Conservation (phyloP, 257 asterid genomes). For the Parsonsia alboflavescens region DNA sequence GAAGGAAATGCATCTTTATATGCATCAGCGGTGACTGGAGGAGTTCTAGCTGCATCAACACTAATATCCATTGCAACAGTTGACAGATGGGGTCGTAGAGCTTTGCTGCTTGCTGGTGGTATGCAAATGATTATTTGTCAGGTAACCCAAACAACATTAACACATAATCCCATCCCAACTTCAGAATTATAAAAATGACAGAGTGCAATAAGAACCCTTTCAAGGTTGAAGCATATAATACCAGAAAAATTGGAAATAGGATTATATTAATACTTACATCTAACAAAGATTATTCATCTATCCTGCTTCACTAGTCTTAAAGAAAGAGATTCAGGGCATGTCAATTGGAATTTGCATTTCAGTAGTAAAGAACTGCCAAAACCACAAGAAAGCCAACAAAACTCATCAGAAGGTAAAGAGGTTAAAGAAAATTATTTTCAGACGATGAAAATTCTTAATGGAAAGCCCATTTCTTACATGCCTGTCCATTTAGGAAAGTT, state of each 20-base stretch:
- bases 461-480: background rate
- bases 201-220: background rate
- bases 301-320: background rate
- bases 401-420: background rate
- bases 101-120: conserved; percentile 66
- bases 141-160: conserved; percentile 26
- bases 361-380: background rate
- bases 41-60: conserved; percentile 38
- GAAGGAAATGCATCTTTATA: conserved; percentile 34
- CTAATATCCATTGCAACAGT: conserved; percentile 38
- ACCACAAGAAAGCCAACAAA: background rate
- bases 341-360: background rate
- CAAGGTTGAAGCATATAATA: background rate
- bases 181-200: background rate
- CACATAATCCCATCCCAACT: background rate
- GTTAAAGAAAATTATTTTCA: background rate
- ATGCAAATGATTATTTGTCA: conserved; percentile 66
- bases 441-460: background rate
- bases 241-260: background rate
- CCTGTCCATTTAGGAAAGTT: too few relatives aligned
- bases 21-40: conserved; percentile 46
- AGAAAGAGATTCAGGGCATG: background rate
- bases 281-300: background rate
- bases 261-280: background rate
- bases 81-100: conserved; percentile 37